These are phyloP conservation scores for Suillus occidentalis DNA, from an alignment of 768 basidiomycete species.

Conservation along the genomic window DNA sequence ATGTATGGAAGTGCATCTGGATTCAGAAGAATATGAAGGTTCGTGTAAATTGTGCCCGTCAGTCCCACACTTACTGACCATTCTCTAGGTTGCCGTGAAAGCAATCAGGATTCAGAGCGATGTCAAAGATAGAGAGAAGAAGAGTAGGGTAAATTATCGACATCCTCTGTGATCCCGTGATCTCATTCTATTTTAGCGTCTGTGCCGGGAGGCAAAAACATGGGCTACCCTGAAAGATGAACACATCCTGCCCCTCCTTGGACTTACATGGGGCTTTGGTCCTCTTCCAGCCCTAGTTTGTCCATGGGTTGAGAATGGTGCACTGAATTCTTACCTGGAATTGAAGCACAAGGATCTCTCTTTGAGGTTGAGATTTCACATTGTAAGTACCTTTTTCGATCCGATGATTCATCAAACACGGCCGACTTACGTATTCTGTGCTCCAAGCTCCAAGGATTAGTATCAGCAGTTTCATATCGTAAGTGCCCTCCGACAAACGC, in stretches of 20 bases:
- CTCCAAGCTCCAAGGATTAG: conserved; percentile 39
- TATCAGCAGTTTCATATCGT: conserved; percentile 41
- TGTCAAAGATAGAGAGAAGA: conserved; percentile 2
- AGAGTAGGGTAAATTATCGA: not conserved
- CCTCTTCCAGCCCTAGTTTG: conserved; percentile 39
- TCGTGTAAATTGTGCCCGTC: not conserved
- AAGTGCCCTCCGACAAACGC: conserved; percentile 8
- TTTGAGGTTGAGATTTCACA: conserved; percentile 34
- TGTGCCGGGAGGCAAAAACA: conserved; percentile 37
- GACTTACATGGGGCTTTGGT: conserved; percentile 38
- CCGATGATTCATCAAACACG: not conserved
- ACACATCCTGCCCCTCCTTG: conserved; percentile 38
- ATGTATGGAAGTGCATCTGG: conserved; percentile 43
- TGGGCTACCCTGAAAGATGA: conserved; percentile 41
- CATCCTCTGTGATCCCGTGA: not conserved
- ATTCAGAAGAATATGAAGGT: not conserved
- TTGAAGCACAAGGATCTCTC: conserved; percentile 36
- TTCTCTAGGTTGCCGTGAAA: conserved; percentile 9
- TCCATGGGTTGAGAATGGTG: conserved; percentile 43
- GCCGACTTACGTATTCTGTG: not conserved
- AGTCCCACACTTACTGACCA: not conserved
- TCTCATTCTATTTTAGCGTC: conserved; percentile 8
- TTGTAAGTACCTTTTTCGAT: conserved; percentile 27
- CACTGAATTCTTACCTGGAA: conserved; percentile 39
- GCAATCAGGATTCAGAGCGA: not conserved